Evolutionary conservation across 2,329 filamentous ascomycete species (phyloP).

Genomic region (Huntiella decipiens): DNA sequence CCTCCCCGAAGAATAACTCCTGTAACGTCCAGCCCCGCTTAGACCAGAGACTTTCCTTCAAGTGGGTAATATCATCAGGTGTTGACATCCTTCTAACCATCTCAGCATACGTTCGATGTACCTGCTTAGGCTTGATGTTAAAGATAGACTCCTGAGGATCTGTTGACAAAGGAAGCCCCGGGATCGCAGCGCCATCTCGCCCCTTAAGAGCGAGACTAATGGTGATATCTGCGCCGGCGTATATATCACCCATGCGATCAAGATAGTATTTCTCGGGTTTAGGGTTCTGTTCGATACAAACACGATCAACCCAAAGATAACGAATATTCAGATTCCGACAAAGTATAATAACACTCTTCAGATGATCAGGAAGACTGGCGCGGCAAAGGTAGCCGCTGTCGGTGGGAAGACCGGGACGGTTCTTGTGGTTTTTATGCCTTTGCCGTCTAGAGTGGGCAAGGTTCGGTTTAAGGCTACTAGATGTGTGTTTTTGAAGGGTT

Average conservation of each 20-base stretch:
- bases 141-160: too few relatives aligned
- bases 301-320: conserved; percentile 1
- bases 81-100: too few relatives aligned
- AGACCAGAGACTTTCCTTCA: background rate
- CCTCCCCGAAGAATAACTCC: background rate
- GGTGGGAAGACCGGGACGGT: too few relatives aligned
- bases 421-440: too few relatives aligned
- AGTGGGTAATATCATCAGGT: too few relatives aligned
- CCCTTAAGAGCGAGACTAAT: background rate
- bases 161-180: background rate
- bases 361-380: background rate
- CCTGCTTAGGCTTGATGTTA: too few relatives aligned
- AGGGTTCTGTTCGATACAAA: background rate
- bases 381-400: too few relatives aligned
- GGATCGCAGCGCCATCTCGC: background rate
- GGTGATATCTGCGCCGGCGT: background rate
- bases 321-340: background rate
- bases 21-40: conserved; percentile 1
- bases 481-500: too few relatives aligned
- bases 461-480: too few relatives aligned
- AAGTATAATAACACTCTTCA: background rate
- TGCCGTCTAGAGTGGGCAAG: too few relatives aligned
- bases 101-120: too few relatives aligned
- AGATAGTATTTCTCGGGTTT: background rate
- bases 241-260: background rate